Conservation (phyloP, 2,329 filamentous ascomycete species). For the Ascochyta clinopodiicola region DNA sequence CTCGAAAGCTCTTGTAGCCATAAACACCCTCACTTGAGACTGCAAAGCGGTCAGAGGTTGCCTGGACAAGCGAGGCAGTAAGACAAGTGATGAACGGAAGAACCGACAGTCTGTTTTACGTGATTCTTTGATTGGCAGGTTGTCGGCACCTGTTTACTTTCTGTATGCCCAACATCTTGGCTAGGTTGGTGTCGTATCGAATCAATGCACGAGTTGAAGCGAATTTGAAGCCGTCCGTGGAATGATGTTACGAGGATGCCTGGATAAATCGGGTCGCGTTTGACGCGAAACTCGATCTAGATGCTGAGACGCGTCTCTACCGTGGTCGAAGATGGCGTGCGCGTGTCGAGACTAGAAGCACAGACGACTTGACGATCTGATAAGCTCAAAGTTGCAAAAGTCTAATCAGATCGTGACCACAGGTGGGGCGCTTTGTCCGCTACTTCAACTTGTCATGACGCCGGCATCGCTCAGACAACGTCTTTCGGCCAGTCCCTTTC, state of each 20-base stretch:
- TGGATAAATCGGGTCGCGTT: not conserved
- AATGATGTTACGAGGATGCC: not conserved
- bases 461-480: constrained; percentile 25
- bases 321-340: constrained; percentile 2
- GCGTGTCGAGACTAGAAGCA: not conserved
- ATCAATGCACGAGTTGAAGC: not conserved
- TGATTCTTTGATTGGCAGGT: not conserved
- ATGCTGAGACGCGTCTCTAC: not conserved
- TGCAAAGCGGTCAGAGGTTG: too few species aligned
- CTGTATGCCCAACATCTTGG: not conserved
- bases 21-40: too few species aligned
- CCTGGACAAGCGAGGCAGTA: too few species aligned
- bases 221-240: not conserved
- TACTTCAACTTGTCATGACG: constrained; percentile 24
- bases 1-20: too few species aligned
- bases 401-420: constrained; percentile 12
- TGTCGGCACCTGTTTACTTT: not conserved
- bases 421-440: constrained; percentile 2
- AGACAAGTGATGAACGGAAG: too few species aligned
- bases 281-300: not conserved
- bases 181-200: not conserved
- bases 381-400: not conserved
- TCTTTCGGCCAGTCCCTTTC: not conserved
- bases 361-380: constrained; percentile 1
- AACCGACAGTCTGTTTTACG: not conserved